Conservation (phyloP, 148 eudicot genomes). For the Rhododendron simsii region DNA sequence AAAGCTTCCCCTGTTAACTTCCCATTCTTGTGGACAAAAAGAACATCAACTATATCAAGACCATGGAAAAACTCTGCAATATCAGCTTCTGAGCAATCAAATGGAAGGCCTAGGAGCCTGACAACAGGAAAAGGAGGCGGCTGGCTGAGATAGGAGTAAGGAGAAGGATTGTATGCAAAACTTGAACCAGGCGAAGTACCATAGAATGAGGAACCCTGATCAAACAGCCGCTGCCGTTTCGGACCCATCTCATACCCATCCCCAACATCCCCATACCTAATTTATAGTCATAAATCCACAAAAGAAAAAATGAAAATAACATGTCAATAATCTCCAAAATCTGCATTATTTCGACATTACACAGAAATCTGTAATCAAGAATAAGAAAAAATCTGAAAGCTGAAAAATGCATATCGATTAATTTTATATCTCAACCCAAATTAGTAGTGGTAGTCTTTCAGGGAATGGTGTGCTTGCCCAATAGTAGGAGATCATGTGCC, state of each 20-base stretch:
- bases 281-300: constrained; percentile 14
- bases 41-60: constrained; percentile 73
- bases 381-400: not conserved
- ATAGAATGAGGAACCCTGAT: constrained; percentile 70
- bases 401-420: not conserved
- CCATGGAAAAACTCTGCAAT: constrained; percentile 77
- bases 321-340: constrained; percentile 4
- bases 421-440: not conserved
- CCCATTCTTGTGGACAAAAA: constrained; percentile 73
- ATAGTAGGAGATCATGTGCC: not conserved
- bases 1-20: constrained; percentile 86
- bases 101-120: constrained; percentile 90
- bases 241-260: constrained; percentile 83
- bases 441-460: not conserved
- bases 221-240: constrained; percentile 74
- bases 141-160: constrained; percentile 45
- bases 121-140: constrained; percentile 87
- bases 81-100: constrained; percentile 82
- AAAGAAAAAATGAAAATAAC: constrained; percentile 6
- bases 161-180: constrained; percentile 58
- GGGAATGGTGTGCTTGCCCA: not conserved
- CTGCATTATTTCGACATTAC: not conserved
- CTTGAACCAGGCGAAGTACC: constrained; percentile 59
- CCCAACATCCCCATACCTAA: constrained; percentile 54
- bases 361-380: not conserved